Evolutionary conservation across 2,329 filamentous ascomycete genomes (phyloP).

Genomic region (Aspergillus flavus): DNA sequence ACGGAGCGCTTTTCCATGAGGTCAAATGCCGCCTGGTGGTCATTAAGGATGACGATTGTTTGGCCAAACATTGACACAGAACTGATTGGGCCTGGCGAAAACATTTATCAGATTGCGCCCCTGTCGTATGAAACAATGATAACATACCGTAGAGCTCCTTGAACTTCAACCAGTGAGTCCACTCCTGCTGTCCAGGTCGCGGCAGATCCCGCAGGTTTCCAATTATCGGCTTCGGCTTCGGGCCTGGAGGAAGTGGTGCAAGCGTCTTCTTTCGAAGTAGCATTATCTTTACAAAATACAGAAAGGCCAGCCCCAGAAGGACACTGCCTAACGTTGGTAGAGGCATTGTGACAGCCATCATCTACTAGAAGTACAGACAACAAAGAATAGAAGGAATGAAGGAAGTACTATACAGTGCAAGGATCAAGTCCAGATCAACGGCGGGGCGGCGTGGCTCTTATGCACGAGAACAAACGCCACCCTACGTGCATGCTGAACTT

Average conservation of each 20-base stretch:
- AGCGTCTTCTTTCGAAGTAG: not conserved
- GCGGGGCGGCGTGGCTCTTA: not conserved
- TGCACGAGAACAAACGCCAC: not conserved
- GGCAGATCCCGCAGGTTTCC: slow-evolving; percentile 9
- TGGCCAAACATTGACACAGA: slow-evolving; percentile 37
- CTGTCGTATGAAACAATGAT: not conserved
- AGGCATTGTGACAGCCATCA: not conserved
- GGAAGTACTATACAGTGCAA: not conserved
- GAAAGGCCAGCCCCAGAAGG: not conserved
- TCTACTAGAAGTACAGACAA: not conserved
- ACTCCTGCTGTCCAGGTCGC: slow-evolving; percentile 4
- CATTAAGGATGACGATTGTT: slow-evolving; percentile 37
- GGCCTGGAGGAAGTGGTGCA: slow-evolving; percentile 7
- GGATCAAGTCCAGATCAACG: not conserved
- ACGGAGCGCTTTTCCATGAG: slow-evolving; percentile 35
- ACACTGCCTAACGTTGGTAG: not conserved
- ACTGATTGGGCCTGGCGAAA: slow-evolving; percentile 30
- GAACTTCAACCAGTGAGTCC: slow-evolving; percentile 5
- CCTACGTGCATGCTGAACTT: too few relatives aligned
- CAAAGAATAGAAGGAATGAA: not conserved
- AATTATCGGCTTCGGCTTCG: slow-evolving; percentile 8
- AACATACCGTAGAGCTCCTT: slow-evolving; percentile 11
- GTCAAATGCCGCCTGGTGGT: slow-evolving; percentile 29
- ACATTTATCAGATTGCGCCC: not conserved
- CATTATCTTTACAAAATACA: not conserved